These are phyloP conservation scores for Calonectria multiphialidica DNA, from an alignment of 2,329 filamentous ascomycete species.

Conservation along the genomic window DNA sequence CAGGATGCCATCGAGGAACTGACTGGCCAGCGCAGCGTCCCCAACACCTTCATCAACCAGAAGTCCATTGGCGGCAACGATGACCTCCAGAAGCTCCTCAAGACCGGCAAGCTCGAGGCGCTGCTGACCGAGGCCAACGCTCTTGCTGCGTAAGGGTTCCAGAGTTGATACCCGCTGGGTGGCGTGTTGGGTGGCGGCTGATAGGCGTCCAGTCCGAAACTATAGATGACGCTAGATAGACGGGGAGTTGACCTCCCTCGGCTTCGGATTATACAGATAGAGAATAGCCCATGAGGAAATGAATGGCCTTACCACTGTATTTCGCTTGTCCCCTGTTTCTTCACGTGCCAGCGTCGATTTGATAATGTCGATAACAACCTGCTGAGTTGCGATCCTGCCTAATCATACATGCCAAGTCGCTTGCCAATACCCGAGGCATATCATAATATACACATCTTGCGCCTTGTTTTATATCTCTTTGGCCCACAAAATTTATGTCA, in stretches of 20 bases:
- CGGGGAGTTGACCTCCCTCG: neutral
- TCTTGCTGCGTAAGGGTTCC: conserved; percentile 53
- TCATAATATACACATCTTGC: conserved; percentile 36
- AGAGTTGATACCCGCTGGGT: conserved; percentile 9
- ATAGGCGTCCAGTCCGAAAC: conserved; percentile 37
- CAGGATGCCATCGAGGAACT: conserved; percentile 87
- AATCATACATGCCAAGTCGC: conserved; percentile 37
- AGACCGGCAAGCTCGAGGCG: conserved; percentile 52
- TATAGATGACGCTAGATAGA: conserved; percentile 30
- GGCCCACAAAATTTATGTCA: neutral
- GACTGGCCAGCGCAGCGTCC: conserved; percentile 87
- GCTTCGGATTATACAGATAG: neutral
- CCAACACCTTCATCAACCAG: conserved; percentile 93
- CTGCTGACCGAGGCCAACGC: conserved; percentile 59
- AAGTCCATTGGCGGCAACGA: conserved; percentile 98
- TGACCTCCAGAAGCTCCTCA: conserved; percentile 76
- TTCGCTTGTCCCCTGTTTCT: conserved; percentile 12
- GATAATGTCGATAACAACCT: conserved; percentile 28
- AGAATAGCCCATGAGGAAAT: conserved; percentile 6
- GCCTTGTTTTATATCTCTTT: conserved; percentile 13
- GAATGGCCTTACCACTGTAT: conserved; percentile 10
- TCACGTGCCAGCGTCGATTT: conserved; percentile 8
- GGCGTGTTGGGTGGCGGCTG: conserved; percentile 23
- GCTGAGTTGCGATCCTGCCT: conserved; percentile 33
- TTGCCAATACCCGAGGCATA: neutral